Base-by-base conservation (phyloP, 495 filamentous ascomycete species). In the Apodospora peruviana region DNA sequence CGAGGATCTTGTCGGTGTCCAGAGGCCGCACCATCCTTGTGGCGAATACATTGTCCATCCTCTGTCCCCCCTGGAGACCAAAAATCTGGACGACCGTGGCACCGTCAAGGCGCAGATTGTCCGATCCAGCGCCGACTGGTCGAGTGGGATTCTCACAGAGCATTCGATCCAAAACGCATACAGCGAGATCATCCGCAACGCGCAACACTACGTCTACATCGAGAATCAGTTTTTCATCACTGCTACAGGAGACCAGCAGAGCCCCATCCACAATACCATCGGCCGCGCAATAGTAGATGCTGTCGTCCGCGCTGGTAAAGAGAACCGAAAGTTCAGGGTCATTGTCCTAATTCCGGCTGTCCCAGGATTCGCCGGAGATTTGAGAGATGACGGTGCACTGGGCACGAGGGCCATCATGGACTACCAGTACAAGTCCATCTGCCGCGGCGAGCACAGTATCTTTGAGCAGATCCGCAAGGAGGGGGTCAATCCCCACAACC, bases 221-320 rank as follows among this genome's bases (percentile, higher is more conserved):
- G 91, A 96, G 65, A 97, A 97, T 56, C 91, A 97, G 55, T 96
- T 96, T 73, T 96, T 97, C 76, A 93, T 95, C 59, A 95, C 91
- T 10, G 90, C 91, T 8, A 97, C 91, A 1, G 90, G 91, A 11
- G 86, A 91, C 21, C 62, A 95, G 29, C 91, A 96, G 66, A 65
- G 69, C 0, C 91, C 91, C 1, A 81, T 96, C 40, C 82, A 89
- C 60, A 98, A 98, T 65, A 84, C 79, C 12, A 85, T 96, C 48
- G 93, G 93, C 5, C 72, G 73, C 11, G 81, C 93, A 8, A 95
- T 98, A 40, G 93, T 96, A 11, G 88, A 96, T 43, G 93, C 93
- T 1, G 85, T 87, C 25, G 79, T 95, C 7, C 74, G 78, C 40
- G 91, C 93, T 7, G 82, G 77, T 0, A 89, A 88, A 58, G 91